phyloP scores from a whole-genome alignment of 2,329 filamentous ascomycete species.

The Dactylellina parvicollis region DNA sequence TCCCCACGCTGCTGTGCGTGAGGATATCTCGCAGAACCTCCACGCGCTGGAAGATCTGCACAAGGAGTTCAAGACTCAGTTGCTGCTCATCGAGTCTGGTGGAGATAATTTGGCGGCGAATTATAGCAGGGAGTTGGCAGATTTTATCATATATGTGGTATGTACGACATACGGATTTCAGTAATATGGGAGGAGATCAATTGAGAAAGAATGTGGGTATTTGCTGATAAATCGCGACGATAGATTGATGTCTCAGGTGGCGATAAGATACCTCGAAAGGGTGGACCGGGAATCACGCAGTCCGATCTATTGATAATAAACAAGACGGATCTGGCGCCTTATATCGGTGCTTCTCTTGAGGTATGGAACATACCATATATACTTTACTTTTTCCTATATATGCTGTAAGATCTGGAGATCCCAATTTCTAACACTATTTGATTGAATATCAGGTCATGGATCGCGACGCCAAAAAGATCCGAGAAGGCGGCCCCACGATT shows the following conservation, averaged over 20 bases:
- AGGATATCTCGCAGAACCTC: conserved; percentile 94
- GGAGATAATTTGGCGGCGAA: conserved; percentile 98
- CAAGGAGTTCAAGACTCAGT: conserved; percentile 77
- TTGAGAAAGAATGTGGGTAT: not conserved
- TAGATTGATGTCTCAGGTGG: conserved; percentile 91
- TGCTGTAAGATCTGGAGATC: not conserved
- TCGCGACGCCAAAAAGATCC: conserved; percentile 89
- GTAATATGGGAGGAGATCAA: too few relatives aligned
- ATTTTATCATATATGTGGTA: conserved; percentile 93
- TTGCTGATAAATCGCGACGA: not conserved
- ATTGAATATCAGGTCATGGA: conserved; percentile 79
- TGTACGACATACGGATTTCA: too few relatives aligned
- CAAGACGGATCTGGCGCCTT: conserved; percentile 93
- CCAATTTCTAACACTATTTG: not conserved
- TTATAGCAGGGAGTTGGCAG: conserved; percentile 91
- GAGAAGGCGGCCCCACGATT: conserved; percentile 92
- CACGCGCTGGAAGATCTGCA: conserved; percentile 91
- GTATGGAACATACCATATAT: conserved; percentile 59
- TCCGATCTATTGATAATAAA: conserved; percentile 93
- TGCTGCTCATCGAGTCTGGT: conserved; percentile 93
- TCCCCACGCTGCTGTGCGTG: conserved; percentile 94
- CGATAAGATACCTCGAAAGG: conserved; percentile 96
- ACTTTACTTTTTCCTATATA: not conserved
- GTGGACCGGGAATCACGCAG: conserved; percentile 95
- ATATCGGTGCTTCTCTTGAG: conserved; percentile 85